phyloP scores from a whole-genome alignment of 306 rosid genomes.

The Malus sylvestris region DNA sequence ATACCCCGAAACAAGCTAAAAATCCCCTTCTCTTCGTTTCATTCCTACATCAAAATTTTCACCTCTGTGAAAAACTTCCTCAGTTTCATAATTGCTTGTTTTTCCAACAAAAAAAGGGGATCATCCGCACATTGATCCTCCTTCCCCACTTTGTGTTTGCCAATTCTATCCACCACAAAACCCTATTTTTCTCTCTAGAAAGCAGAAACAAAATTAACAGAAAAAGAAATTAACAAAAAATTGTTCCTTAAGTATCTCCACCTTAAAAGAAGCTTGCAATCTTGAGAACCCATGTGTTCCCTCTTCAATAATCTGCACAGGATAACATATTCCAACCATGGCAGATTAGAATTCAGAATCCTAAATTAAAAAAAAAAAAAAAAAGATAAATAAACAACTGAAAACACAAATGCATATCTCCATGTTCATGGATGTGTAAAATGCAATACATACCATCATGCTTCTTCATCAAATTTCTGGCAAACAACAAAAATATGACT shows the following conservation, averaged over 20 bases:
- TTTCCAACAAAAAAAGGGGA: neutral
- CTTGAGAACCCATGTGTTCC: constrained; percentile 21
- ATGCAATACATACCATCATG: constrained; percentile 55
- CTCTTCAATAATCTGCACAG: constrained; percentile 66
- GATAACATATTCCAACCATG: constrained; percentile 20
- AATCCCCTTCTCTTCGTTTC: neutral
- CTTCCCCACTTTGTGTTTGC: neutral
- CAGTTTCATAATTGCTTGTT: constrained; percentile 35
- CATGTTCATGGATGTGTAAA: constrained; percentile 1
- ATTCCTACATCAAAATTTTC: constrained; percentile 25
- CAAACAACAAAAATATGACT: constrained; percentile 72
- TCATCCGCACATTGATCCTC: neutral
- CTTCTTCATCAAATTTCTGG: constrained; percentile 69
- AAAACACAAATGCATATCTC: neutral
- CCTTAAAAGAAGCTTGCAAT: constrained; percentile 29
- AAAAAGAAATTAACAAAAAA: constrained; percentile 16
- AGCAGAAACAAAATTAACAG: neutral
- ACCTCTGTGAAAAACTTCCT: constrained; percentile 24
- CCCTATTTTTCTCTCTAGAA: constrained; percentile 21
- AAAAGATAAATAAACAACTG: neutral
- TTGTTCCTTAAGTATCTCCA: constrained; percentile 28
- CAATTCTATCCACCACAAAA: constrained; percentile 31
- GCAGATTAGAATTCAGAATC: constrained; percentile 13
- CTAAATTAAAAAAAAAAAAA: neutral
- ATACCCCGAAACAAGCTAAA: too few species aligned